Base-by-base conservation (phyloP, 2,329 filamentous ascomycete species). In the Diaporthe sp. region DNA sequence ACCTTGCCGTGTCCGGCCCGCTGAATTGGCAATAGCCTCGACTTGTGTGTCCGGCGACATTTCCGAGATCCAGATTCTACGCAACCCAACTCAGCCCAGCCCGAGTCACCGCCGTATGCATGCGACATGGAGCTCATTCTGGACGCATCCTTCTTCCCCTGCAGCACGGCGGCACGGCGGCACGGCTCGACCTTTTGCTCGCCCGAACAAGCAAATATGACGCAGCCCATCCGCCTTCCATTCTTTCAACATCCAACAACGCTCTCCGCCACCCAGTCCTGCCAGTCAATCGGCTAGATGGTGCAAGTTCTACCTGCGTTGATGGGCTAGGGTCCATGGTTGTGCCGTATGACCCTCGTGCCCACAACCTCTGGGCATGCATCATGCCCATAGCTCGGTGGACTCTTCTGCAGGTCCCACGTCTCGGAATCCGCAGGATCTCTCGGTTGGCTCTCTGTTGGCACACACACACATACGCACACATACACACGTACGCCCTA, bases 61-160 rank as follows among this genome's bases (percentile, higher is more conserved):
- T 19, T 52, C 45, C 30, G 64, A 52, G 6, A 25, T 50, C 42
- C 61, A 45, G 22, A 38, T 50, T 50, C 61, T 17, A 35, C 12
- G 35, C 42, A 19, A 38, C 12, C 57, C 42, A 19, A 38, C 30
- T 28, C 33, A 40, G n/a, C 35, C 38, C 40, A 64, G 17, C 60
- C 38, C 17, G 40, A 66, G 4, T 12, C 30, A 19, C 30, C 28
- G 17, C 17, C 22, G 19, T 45, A 38, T 67, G 64, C 45, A 67
- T 67, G 28, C 45, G 35, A 35, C 42, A 35, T 45, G 64, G 64
- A 68, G 45, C 47, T 40, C 64, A 68, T 54, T 40, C 22, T 40
- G 64, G 64, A 22, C n/a, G 64, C 64, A 68, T 54, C 64, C 33
- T 54, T 40, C 33, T 68, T 45, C 64, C 64, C 64, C 64, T 68